These are phyloP conservation scores for Micromonas commoda DNA, from an alignment of 139 green algal species.

Conservation along the genomic window DNA sequence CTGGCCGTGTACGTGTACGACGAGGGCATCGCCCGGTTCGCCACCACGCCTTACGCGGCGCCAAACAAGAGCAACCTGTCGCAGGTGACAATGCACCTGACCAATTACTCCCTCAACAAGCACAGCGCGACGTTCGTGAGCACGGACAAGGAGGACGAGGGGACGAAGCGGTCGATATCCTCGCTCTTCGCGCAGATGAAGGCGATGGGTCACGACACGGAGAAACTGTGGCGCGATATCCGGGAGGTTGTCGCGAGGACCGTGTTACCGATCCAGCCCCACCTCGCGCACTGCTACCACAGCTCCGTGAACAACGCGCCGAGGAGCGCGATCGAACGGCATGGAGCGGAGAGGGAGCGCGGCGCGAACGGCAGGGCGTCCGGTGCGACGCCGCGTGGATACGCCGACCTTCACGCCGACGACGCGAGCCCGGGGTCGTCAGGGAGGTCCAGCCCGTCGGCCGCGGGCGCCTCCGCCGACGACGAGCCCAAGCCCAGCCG, in stretches of 20 bases:
- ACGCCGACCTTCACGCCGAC: background rate
- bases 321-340: background rate
- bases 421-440: background rate
- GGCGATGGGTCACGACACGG: background rate
- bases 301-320: background rate
- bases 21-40: slow-evolving; percentile 64
- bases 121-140: slow-evolving; percentile 25
- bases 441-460: slow-evolving; percentile 1
- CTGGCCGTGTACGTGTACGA: slow-evolving; percentile 58
- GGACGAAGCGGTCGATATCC: background rate
- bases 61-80: slow-evolving; percentile 41
- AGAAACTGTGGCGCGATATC: background rate
- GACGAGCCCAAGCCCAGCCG: slow-evolving; percentile 46
- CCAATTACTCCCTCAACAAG: slow-evolving; percentile 70
- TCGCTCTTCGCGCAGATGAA: background rate
- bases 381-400: slow-evolving; percentile 32
- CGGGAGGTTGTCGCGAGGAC: slow-evolving; percentile 52
- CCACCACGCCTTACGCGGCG: slow-evolving; percentile 51
- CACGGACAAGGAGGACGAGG: background rate
- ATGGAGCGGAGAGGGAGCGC: slow-evolving; percentile 32
- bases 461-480: slow-evolving; percentile 39
- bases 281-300: slow-evolving; percentile 62
- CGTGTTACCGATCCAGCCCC: slow-evolving; percentile 56
- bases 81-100: slow-evolving; percentile 60
- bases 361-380: slow-evolving; percentile 53